These are phyloP conservation scores for Trichoderma harzianum DNA, from an alignment of 2,329 filamentous ascomycete genomes.

Conservation along the genomic window DNA sequence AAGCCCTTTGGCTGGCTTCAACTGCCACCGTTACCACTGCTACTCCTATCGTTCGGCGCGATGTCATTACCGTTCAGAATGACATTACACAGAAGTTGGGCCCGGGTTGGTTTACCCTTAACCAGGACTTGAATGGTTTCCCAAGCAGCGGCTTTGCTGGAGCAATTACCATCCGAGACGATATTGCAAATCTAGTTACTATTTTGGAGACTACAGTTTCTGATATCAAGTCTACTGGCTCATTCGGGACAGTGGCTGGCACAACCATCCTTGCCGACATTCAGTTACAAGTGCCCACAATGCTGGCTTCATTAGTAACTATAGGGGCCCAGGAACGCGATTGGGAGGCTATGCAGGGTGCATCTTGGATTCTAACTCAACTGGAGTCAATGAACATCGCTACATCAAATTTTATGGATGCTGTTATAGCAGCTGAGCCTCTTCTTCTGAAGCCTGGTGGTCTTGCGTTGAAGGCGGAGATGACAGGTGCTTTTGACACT, in stretches of 20 bases:
- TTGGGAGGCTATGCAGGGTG: background rate
- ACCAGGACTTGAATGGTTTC: background rate
- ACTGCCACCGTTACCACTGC: background rate
- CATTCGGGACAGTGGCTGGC: background rate
- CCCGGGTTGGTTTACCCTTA: background rate
- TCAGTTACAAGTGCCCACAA: background rate
- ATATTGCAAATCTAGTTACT: background rate
- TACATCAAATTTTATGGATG: background rate
- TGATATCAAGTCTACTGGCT: background rate
- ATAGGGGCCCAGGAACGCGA: background rate
- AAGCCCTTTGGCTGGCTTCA: background rate
- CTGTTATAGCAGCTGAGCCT: background rate
- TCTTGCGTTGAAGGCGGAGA: background rate
- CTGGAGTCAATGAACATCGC: background rate
- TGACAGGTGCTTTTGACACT: background rate
- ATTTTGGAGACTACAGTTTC: background rate
- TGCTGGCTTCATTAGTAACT: background rate
- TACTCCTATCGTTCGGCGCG: background rate
- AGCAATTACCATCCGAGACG: background rate
- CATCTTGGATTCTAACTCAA: background rate
- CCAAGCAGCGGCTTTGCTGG: background rate
- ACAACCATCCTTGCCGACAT: background rate
- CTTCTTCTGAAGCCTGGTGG: background rate
- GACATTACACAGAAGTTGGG: background rate
- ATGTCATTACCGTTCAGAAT: background rate